Evolutionary conservation across 305 asterid genomes (phyloP).

Genomic region (Fraxinus baroniana): DNA sequence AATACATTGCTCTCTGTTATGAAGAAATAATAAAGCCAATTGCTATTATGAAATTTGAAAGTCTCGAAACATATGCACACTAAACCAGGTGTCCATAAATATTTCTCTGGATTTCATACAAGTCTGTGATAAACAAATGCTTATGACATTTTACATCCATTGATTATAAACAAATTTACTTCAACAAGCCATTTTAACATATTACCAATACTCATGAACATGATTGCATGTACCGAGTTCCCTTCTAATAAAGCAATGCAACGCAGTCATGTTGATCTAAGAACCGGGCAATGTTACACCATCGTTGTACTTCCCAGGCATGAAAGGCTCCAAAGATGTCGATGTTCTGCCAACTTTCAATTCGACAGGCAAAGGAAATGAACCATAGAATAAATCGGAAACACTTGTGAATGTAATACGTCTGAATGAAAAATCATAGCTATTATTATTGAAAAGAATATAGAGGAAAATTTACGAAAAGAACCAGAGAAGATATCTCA

Average conservation of each 20-base stretch:
- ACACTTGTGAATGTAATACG: neutral
- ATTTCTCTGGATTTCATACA: neutral
- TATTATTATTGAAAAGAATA: slow-evolving; percentile 7
- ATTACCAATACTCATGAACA: slow-evolving; percentile 17
- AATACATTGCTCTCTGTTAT: neutral
- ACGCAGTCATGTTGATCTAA: slow-evolving; percentile 18
- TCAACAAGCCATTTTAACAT: slow-evolving; percentile 1
- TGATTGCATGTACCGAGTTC: neutral
- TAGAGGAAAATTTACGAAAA: neutral
- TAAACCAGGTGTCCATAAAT: neutral
- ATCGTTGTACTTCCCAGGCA: slow-evolving; percentile 28
- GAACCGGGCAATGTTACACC: slow-evolving; percentile 8
- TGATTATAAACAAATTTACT: neutral
- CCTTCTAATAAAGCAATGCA: slow-evolving; percentile 12
- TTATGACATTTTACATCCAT: slow-evolving; percentile 5
- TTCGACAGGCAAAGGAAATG: slow-evolving; percentile 91
- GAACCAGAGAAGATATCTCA: neutral
- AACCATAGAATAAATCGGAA: slow-evolving; percentile 23
- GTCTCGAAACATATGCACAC: neutral
- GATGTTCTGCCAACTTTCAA: slow-evolving; percentile 83
- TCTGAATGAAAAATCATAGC: neutral
- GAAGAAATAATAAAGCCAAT: slow-evolving; percentile 3
- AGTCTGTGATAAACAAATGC: neutral
- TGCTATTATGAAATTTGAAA: neutral
- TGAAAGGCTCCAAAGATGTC: slow-evolving; percentile 85